Base-by-base conservation (phyloP, 768 basidiomycete species). In the Serendipita sp. region DNA sequence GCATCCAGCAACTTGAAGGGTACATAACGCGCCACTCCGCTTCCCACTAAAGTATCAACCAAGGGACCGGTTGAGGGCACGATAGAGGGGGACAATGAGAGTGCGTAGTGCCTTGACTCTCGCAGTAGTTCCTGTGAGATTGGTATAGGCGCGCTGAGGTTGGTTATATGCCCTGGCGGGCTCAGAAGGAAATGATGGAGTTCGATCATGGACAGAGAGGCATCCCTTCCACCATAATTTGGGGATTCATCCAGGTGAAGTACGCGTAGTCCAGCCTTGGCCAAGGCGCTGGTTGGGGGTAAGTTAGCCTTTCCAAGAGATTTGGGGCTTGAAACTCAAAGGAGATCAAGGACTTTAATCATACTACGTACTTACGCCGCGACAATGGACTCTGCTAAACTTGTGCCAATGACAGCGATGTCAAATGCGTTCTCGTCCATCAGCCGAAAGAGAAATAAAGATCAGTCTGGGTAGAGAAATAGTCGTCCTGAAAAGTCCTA, bases 21-120 rank as follows among this genome's bases (percentile, higher is more conserved):
- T n/a, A 91, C 90, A 71, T 98, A 97, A 65, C 86, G 84, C 5
- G 91, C 80, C 13, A 97, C 91, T 28, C 91, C 88, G 11, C 90
- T 92, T 0, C 81, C 77, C 8, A 95, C 77, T 2, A 98, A 77
- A 1, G 87, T 81, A 1, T 87, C 81, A 46, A 97, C 90, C 36
- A 89, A 78, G 0, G 87, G 80, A 0, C 94, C 93, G 4, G 81
- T 71, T 0, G 91, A 85, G 1, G 89, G 86, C 15, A 97, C 84
- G 2, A 97, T 76, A 1, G 87, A 78, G 0, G 94, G 94, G 5
- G 81, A 78, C n/a, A 97, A 80, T 13, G 90, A 93, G 32, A 97
- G 75, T 0, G 92, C 84, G 73, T 93, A 98, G 63, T 86, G 83
- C 34, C 89, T 83, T 30, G 86, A 78, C 41, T 84, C 80, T 3